Conservation (phyloP, 2,329 filamentous ascomycete genomes). For the Talaromyces rugulosus region DNA sequence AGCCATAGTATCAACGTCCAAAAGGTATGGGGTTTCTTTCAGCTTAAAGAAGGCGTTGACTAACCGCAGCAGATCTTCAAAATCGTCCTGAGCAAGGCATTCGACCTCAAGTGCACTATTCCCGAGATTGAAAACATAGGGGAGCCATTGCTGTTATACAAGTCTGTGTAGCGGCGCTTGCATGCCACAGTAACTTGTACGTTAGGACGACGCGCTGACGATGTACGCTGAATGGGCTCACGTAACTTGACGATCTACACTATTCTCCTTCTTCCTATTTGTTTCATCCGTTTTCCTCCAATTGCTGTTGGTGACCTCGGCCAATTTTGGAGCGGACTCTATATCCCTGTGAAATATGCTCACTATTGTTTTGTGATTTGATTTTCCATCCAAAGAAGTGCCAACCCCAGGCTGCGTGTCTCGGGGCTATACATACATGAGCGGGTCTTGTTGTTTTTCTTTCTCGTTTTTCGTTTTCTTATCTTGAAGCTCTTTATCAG, state of each 20-base stretch:
- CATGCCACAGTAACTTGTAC: constrained; percentile 9
- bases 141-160: constrained; percentile 90
- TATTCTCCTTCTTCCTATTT: neutral
- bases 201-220: constrained; percentile 17
- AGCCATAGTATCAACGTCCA: constrained; percentile 99
- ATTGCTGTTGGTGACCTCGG: neutral
- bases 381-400: constrained; percentile 6
- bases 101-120: constrained; percentile 97
- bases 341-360: neutral
- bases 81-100: constrained; percentile 96
- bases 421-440: neutral
- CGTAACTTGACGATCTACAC: constrained; percentile 21
- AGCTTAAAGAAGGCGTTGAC: neutral
- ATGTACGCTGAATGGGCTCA: constrained; percentile 34
- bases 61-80: constrained; percentile 80
- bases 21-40: constrained; percentile 61
- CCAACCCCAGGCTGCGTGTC: neutral
- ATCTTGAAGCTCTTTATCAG: constrained; percentile 11
- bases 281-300: neutral
- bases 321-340: neutral
- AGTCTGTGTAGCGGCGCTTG: constrained; percentile 46
- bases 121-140: constrained; percentile 98
- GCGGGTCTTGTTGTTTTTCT: constrained; percentile 10
- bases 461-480: constrained; percentile 2
- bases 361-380: neutral